Evolutionary conservation across 2,329 filamentous ascomycete genomes (phyloP).

Genomic region (Elsinoe necatrix): DNA sequence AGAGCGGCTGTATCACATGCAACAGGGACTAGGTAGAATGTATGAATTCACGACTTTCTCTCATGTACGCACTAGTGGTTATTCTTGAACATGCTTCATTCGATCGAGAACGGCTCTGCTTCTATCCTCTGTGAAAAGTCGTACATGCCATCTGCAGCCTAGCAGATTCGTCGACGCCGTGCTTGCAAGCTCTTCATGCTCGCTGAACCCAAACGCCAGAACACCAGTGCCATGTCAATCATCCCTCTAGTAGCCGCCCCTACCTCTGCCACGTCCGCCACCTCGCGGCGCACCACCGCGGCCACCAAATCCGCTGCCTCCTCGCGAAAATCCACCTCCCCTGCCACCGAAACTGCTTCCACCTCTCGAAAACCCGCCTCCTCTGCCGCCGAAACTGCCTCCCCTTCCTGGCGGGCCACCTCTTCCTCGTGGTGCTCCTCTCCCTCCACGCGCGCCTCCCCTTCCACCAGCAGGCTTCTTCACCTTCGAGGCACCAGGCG

Average conservation of each 20-base stretch:
- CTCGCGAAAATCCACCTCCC: conserved; percentile 40
- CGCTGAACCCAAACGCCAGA: conserved; percentile 2
- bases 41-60: neutral
- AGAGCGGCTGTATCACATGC: neutral
- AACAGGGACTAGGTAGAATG: neutral
- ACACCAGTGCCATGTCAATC: neutral
- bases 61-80: neutral
- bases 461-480: conserved; percentile 53
- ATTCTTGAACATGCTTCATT: neutral
- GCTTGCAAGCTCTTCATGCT: conserved; percentile 1
- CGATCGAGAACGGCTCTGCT: neutral
- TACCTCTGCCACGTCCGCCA: conserved; percentile 15
- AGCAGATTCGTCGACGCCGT: neutral
- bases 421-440: conserved; percentile 36
- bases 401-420: conserved; percentile 30
- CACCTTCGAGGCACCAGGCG: conserved; percentile 55
- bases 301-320: conserved; percentile 15
- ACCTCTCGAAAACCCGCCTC: conserved; percentile 24
- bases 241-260: neutral
- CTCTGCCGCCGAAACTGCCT: conserved; percentile 46
- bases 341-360: conserved; percentile 36
- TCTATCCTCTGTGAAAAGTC: neutral
- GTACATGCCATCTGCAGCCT: neutral
- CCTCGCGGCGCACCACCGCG: conserved; percentile 12
- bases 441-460: conserved; percentile 40